Evolutionary conservation across 805 yeast genomes (phyloP).

Genomic region (Kregervanrija delftensis): DNA sequence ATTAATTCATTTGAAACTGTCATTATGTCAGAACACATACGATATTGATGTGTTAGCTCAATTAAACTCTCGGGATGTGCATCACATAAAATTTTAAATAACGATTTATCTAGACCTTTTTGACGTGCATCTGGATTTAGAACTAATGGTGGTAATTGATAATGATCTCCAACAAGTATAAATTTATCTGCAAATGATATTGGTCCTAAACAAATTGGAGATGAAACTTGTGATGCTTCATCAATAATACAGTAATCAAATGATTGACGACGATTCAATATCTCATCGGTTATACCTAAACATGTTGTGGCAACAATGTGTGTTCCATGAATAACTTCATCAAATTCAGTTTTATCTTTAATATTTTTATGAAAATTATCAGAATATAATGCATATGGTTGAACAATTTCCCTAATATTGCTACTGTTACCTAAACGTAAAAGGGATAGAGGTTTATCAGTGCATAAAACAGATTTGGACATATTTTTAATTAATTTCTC

Average conservation of each 20-base stretch:
- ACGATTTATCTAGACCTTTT: slow-evolving; percentile 64
- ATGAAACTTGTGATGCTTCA: slow-evolving; percentile 92
- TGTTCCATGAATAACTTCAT: slow-evolving; percentile 43
- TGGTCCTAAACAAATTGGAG: slow-evolving; percentile 91
- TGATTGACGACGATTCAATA: slow-evolving; percentile 42
- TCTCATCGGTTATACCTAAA: slow-evolving; percentile 61
- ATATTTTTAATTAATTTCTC: slow-evolving; percentile 49
- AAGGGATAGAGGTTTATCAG: slow-evolving; percentile 31
- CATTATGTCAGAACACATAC: slow-evolving; percentile 93
- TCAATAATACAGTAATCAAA: slow-evolving; percentile 94
- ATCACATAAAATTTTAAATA: slow-evolving; percentile 71
- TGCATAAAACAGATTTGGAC: slow-evolving; percentile 18
- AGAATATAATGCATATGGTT: slow-evolving; percentile 42
- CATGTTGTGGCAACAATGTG: slow-evolving; percentile 87
- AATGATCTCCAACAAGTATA: slow-evolving; percentile 93
- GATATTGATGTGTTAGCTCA: slow-evolving; percentile 74
- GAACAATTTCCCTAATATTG: slow-evolving; percentile 57
- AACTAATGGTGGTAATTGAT: slow-evolving; percentile 87
- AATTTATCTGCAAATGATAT: slow-evolving; percentile 69
- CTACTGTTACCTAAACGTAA: slow-evolving; percentile 60
- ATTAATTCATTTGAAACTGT: slow-evolving; percentile 69
- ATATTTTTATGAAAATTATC: slow-evolving; percentile 23
- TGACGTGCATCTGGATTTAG: slow-evolving; percentile 55
- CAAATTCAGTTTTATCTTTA: slow-evolving; percentile 38
- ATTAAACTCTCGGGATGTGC: slow-evolving; percentile 67